phyloP scores from a whole-genome alignment of 768 basidiomycete species.

The Crepidotus variabilis region DNA sequence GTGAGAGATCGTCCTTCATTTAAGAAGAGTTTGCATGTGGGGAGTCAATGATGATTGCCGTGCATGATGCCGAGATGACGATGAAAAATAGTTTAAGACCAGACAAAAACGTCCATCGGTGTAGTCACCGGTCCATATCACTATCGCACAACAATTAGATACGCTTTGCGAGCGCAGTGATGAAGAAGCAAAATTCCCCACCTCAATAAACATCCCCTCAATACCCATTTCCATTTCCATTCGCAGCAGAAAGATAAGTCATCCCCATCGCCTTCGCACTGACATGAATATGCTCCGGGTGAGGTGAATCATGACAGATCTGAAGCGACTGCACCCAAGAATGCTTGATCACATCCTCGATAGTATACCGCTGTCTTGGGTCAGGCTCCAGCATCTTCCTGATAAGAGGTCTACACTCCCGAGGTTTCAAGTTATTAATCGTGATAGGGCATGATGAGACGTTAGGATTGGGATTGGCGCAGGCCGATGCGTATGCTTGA shows the following conservation, averaged over 20 bases:
- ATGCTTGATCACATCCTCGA: conserved; percentile 79
- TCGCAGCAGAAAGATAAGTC: conserved; percentile 31
- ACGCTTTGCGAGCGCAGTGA: too few relatives aligned
- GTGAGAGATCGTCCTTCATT: too few relatives aligned
- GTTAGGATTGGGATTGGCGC: conserved; percentile 40
- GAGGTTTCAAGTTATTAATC: conserved; percentile 85
- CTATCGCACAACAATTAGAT: too few relatives aligned
- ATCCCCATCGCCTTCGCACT: conserved; percentile 57
- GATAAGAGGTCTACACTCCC: conserved; percentile 77
- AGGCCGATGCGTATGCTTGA: conserved; percentile 65
- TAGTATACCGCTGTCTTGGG: conserved; percentile 66
- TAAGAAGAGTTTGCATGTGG: too few relatives aligned
- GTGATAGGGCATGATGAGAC: conserved; percentile 57
- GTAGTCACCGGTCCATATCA: too few relatives aligned
- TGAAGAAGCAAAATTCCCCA: too few relatives aligned
- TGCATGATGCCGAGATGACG: too few relatives aligned
- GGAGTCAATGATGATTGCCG: too few relatives aligned
- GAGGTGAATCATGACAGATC: conserved; percentile 66
- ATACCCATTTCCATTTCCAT: conserved; percentile 6
- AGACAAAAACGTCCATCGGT: too few relatives aligned
- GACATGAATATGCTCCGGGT: conserved; percentile 71
- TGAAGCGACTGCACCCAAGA: conserved; percentile 80
- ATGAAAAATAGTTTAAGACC: too few relatives aligned
- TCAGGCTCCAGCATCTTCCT: conserved; percentile 96
- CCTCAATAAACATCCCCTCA: neutral